Percentiles rank a stretch among this genome's conserved stretches.
Conservation (phyloP, 1,284 basidiomycete species). For the Apiotrichum siamense region DNA sequence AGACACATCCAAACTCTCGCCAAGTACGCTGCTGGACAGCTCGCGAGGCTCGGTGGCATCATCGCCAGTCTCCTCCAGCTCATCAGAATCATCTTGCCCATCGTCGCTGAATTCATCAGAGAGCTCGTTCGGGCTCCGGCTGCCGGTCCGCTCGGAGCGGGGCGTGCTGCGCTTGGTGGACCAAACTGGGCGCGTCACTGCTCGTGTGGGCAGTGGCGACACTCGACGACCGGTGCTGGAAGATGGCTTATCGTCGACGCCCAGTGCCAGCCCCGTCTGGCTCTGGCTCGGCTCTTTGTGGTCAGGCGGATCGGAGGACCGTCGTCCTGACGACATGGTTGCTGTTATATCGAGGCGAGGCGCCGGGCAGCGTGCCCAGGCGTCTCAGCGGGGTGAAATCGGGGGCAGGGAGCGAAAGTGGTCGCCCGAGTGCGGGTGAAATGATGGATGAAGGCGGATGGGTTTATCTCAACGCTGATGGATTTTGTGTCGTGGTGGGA, state of each 20-base stretch:
- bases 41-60: slow-evolving; percentile 1
- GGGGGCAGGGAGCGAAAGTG: too few species aligned
- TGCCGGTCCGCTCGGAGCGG: neutral
- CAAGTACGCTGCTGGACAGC: slow-evolving; percentile 2
- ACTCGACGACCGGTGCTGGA: too few species aligned
- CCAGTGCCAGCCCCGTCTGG: too few species aligned
- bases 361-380: neutral
- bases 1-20: neutral
- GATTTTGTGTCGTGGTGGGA: too few species aligned
- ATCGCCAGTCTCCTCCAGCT: slow-evolving; percentile 14
- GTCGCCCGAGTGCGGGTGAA: neutral
- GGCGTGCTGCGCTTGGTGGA: neutral
- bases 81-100: slow-evolving; percentile 8
- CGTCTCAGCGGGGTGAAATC: neutral
- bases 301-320: neutral
- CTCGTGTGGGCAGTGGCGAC: neutral
- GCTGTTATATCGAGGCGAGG: neutral
- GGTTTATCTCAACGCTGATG: too few species aligned
- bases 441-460: neutral
- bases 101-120: slow-evolving; percentile 10
- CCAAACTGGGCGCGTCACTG: neutral
- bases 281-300: neutral
- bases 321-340: neutral
- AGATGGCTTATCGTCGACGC: too few species aligned
- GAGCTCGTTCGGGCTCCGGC: slow-evolving; percentile 3